Evolutionary conservation across 805 yeast genomes (phyloP), one percentile per base, ranked within the genome.

Genomic region (Citeromyces nyonsensis): DNA sequence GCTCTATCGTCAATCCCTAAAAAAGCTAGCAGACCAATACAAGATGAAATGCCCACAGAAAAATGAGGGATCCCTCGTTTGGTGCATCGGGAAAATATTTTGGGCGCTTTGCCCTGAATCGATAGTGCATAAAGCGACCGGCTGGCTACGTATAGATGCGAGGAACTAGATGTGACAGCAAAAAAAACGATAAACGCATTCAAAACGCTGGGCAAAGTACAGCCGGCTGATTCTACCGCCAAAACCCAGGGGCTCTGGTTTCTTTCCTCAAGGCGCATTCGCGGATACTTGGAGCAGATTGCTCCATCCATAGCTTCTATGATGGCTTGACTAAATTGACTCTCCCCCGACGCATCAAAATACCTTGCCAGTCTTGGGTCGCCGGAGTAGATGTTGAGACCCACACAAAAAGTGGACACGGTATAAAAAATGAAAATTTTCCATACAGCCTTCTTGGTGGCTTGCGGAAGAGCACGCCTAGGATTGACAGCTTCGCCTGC

Each of bases 401-500:
- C 76, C 40, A 69, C 63, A 35, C 61, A 49, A n/a, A 69, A 46
- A 5, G 70, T 62, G 28, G 70, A 53, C 15, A 72, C 64, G 47
- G 69, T 55, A 45, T 71, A 71, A 31, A 71, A 64, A 29, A 67
- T 41, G 11, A 70, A 37, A 28, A 71, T 69, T 35, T 78, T 53
- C 56, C 63, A 58, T 36, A 70, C 65, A 0, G 73, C 69, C 26
- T 65, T 67, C 37, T 61, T 56, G 28, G 69, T 68, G 3, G 76
- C 79, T 18, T 52, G 54, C 6, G 81, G 80, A 36, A 73, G 60
- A 4, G 75, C 69, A 33, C 55, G 59, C 27, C 62, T 50, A 3
- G 81, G 81, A 41, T 73, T 70, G 41, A 65, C 62, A 3, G 75
- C 57, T 42, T 73, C 81, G 20, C 73, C 71, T 1, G 80, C 79